Evolutionary conservation across 305 asterid species (phyloP), one percentile per base, ranked within the genome.

Genomic region (Fraxinus sp.): DNA sequence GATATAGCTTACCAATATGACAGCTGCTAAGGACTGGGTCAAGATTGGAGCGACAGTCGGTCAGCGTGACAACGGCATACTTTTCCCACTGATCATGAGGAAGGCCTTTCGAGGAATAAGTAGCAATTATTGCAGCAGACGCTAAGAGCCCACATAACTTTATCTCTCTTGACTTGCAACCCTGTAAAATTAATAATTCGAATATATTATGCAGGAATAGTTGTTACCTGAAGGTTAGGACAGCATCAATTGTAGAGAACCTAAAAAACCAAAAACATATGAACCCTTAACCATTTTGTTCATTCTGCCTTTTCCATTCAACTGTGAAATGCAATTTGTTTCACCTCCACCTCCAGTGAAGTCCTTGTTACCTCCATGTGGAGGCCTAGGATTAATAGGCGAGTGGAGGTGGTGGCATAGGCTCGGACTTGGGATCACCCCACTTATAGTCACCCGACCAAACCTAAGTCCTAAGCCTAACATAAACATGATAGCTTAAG

Each of bases 41-140:
- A 33, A 95, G 98, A 83, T 89, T 20, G 7, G 98, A 80, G 32
- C 99, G 97, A 84, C 97, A 93, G 85, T 95, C 94, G 49, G 90
- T 72, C 28, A 95, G 97, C 0, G 94, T 89, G 33, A 85, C 93
- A 10, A 92, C 89, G 0, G 93, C 94, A 55, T 93, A 95, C 79
- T 93, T 95, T 83, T 93, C 94, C 90, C 90, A 90, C 71, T 91
- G 93, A 80, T 84, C 87, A 49, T 83, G 89, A 1, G 92, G 91
- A 79, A 89, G 62, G 77, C 78, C 82, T 74, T 92, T 95, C 3
- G 85, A 83, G 41, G 96, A 84, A 79, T 85, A 89, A 36, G 92
- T 82, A 41, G 97, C 94, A 81, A 92, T 83, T 78, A 95, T 74
- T 75, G 83, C 90, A 78, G 97, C 92, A 32, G 98, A 94, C 3